These are phyloP conservation scores for Dentipellis sp. DNA, from an alignment of 768 basidiomycete genomes.

Conservation along the genomic window DNA sequence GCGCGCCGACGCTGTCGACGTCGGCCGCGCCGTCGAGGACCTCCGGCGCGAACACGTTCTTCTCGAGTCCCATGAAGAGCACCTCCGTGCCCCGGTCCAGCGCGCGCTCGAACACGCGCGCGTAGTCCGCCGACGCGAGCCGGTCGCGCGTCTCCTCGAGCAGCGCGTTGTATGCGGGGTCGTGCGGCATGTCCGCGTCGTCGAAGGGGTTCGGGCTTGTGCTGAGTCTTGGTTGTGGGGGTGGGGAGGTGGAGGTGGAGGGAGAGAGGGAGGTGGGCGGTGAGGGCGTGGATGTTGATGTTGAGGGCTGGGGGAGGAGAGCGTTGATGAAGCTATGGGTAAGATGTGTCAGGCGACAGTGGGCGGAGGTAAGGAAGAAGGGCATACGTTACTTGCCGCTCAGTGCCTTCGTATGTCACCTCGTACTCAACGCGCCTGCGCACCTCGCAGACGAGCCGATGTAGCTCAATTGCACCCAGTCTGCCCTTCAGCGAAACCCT, in stretches of 20 bases:
- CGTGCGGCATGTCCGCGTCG: slow-evolving; percentile 22
- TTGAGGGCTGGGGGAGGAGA: slow-evolving; percentile 70
- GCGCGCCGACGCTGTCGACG: slow-evolving; percentile 15
- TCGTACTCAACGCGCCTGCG: slow-evolving; percentile 71
- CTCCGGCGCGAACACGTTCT: slow-evolving; percentile 45
- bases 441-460: slow-evolving; percentile 61
- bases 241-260: too few species aligned
- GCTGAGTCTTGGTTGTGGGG: too few species aligned
- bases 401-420: slow-evolving; percentile 48
- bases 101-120: slow-evolving; percentile 58
- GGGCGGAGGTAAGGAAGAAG: slow-evolving; percentile 2
- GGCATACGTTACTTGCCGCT: slow-evolving; percentile 46
- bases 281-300: slow-evolving; percentile 58
- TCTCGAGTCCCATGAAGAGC: slow-evolving; percentile 54
- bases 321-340: slow-evolving; percentile 56
- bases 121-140: slow-evolving; percentile 61
- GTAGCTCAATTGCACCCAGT: slow-evolving; percentile 60
- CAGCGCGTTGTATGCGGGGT: slow-evolving; percentile 49
- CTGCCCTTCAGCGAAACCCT: slow-evolving; percentile 83
- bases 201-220: too few species aligned
- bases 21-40: slow-evolving; percentile 24
- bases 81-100: slow-evolving; percentile 62
- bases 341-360: slow-evolving; percentile 2
- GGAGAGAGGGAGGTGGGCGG: slow-evolving; percentile 46
- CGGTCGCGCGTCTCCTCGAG: slow-evolving; percentile 60